Base-by-base conservation (phyloP, 2,329 filamentous ascomycete genomes). In the Fusarium sp. region DNA sequence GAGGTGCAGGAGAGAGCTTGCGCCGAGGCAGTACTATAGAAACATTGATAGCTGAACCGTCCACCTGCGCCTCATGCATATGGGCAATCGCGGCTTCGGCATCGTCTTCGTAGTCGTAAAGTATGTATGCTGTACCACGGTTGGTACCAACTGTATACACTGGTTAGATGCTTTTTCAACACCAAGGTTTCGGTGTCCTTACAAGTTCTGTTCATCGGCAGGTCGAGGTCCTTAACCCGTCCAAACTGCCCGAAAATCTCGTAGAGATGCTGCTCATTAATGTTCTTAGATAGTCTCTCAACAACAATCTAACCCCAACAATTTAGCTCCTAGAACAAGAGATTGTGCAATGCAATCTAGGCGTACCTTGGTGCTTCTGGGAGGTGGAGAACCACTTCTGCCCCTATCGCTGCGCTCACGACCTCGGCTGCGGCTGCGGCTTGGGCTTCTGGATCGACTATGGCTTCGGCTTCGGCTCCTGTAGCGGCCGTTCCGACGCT, bases 61-160 rank as follows among this genome's bases (percentile, higher is more conserved):
- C 94, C 29, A 97, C 83, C 77, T 97, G 93, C n/a, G 93, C 94
- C 82, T 99, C 96, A 80, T 99, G 96, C 96, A 99, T 98, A 78
- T 97, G 93, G 20, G 94, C 90, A 74, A 98, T 97, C 29, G 96
- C 96, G 16, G 90, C 86, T 81, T 98, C 94, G 25, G 96, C 95
- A 69, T 95, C 92, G 52, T 88, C 85, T 70, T 94, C 88, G 71
- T 91, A 86, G 57, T 89, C 84, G 81, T 92, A 99, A 44, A 97
- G 86, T 69, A 98, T 94, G 79, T 98, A 98, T 32, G 95, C 96
- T 29, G 94, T 97, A 48, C 96, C 95, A 61, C 95, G 91, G 77
- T 98, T 98, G 57, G 90, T 94, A 79, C 92, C 91, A 84, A 92
- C 93, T 96, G 49, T 58, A 47, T 40, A 41, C n/a, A 24, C 37